phyloP scores from a whole-genome alignment of 2,329 filamentous ascomycete species.

The Calonectria montana region DNA sequence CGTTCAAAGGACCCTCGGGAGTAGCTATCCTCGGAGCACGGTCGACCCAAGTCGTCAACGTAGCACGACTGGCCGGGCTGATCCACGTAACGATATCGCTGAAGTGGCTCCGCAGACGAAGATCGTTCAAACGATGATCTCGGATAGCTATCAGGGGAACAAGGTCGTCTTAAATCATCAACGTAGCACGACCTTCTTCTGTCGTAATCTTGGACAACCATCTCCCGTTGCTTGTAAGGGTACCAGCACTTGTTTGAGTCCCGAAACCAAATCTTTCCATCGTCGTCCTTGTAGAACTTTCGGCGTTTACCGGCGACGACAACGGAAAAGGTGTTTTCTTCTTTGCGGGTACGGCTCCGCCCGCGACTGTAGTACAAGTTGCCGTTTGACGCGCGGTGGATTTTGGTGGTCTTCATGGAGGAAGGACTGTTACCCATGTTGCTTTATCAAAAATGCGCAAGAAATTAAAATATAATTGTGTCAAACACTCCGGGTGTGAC shows the following conservation, averaged over 20 bases:
- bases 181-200: not conserved
- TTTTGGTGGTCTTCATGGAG: not conserved
- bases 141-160: not conserved
- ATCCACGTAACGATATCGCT: not conserved
- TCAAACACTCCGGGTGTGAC: not conserved
- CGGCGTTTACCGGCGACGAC: not conserved
- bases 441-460: not conserved
- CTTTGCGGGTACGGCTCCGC: not conserved
- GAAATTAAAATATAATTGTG: not conserved
- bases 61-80: not conserved
- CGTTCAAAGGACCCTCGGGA: not conserved
- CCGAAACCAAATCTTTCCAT: not conserved
- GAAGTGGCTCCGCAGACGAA: not conserved
- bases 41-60: not conserved
- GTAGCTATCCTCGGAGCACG: not conserved
- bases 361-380: not conserved
- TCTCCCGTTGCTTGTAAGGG: not conserved
- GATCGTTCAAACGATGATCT: not conserved
- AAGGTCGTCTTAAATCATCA: not conserved
- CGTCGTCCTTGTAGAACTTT: not conserved
- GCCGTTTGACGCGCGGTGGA: not conserved
- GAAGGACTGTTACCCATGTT: not conserved
- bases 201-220: too few species aligned
- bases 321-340: not conserved
- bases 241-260: not conserved